A percentile compares a stretch with the other conserved stretches of the same genome.
These are phyloP conservation scores for Pterocarpus santalinus DNA, from an alignment of 306 rosid genomes.

Conservation along the genomic window DNA sequence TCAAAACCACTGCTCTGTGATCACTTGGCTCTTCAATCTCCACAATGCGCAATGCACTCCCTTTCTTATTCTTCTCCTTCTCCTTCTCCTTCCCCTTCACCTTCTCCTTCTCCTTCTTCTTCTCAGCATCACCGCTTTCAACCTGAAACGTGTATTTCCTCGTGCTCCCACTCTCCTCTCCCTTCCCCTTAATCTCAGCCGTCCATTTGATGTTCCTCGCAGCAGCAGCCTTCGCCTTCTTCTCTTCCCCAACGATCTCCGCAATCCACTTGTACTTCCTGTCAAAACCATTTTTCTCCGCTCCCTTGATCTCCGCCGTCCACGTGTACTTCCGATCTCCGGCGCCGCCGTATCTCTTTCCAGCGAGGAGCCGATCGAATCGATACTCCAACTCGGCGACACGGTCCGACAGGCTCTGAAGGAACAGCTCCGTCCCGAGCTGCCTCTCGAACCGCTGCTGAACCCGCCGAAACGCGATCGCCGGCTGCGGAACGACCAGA, in stretches of 20 bases:
- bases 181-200: conserved; percentile 86
- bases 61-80: conserved; percentile 57
- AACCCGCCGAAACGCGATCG: conserved; percentile 51
- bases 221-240: conserved; percentile 39
- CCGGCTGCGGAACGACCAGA: conserved; percentile 53
- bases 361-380: conserved; percentile 60
- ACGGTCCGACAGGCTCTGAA: conserved; percentile 68
- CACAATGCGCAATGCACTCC: conserved; percentile 65
- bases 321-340: conserved; percentile 81
- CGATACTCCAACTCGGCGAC: conserved; percentile 78
- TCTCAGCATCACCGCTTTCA: conserved; percentile 57
- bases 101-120: conserved; percentile 44
- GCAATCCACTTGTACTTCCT: conserved; percentile 81
- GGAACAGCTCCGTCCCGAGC: conserved; percentile 51
- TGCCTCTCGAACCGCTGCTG: conserved; percentile 63
- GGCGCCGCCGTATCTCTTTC: conserved; percentile 38
- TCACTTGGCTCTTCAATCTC: conserved; percentile 77
- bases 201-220: conserved; percentile 75
- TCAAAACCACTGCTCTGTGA: conserved; percentile 72
- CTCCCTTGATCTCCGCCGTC: conserved; percentile 82
- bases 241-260: conserved; percentile 68
- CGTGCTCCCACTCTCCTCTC: conserved; percentile 56
- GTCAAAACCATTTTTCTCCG: conserved; percentile 64
- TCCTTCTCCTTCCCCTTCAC: conserved; percentile 46
- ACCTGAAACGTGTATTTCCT: conserved; percentile 72